phyloP scores from a whole-genome alignment of 163 green algal species.

The Scenedesmus sp. region DNA sequence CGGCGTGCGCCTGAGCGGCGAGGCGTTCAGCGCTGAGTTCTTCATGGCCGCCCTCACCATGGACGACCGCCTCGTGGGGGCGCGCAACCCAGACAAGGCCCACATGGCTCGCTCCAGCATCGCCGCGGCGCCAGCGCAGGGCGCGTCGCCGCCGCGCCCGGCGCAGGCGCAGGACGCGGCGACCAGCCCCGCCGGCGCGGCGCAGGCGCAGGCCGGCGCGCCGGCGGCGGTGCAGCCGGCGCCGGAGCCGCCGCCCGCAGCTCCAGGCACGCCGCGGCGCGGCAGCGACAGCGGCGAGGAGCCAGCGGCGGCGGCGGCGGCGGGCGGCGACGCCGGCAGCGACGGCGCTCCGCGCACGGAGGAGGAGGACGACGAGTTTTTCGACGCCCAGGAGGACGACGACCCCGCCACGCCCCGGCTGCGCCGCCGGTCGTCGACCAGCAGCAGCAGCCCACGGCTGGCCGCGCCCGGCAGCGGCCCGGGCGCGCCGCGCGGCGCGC shows the following conservation, averaged over 20 bases:
- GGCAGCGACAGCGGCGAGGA: background rate
- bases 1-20: slow-evolving; percentile 56
- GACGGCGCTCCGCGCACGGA: background rate
- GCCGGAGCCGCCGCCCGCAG: background rate
- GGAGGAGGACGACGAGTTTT: no score
- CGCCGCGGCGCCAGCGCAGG: background rate
- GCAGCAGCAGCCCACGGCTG: no score
- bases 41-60: slow-evolving; percentile 58
- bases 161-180: background rate
- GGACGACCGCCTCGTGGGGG: slow-evolving; percentile 75
- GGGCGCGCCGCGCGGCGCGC: no score
- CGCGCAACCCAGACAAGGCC: slow-evolving; percentile 20
- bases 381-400: no score
- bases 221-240: background rate
- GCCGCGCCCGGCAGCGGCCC: no score
- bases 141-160: background rate
- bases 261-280: background rate
- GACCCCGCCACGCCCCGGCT: no score
- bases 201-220: background rate
- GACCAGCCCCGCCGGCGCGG: background rate
- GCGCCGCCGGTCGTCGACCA: no score
- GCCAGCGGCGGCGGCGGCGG: background rate
- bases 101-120: slow-evolving; percentile 42
- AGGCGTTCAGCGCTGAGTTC: slow-evolving; percentile 48
- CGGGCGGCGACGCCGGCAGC: background rate